Base-by-base conservation (phyloP, 352 stramenopile genomes). In the Achlya hypogyna region DNA sequence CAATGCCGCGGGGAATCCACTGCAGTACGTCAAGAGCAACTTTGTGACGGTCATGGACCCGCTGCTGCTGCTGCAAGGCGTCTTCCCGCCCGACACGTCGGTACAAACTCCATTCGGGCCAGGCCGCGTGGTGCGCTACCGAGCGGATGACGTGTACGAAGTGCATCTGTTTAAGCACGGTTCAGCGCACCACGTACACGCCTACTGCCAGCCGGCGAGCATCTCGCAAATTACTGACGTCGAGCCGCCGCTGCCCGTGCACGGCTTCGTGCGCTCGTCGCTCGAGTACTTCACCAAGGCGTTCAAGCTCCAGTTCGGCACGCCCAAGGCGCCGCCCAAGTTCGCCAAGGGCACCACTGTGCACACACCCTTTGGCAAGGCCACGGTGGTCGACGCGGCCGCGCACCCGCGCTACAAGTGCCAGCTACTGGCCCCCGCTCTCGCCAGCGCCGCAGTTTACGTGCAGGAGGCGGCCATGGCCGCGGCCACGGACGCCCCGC, bases 21-120 rank as follows among this genome's bases (percentile, higher is more conserved):
- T 27, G 6, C 31, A 29, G 29, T 58, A 40, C 27, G 60, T 67
- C 40, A 49, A 49, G 12, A 58, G 42, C 3, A 67, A 49, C 51
- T 58, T 67, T 28, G 60, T 67, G 23, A 58, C 42, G 29, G 51
- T 8, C 34, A 67, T 67, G 47, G 60, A 67, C 27, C 60, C 60
- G 6, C 40, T 67, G 2, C 23, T 58, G 40, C 60, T 67, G 0
- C 20, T 49, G 10, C 40, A 67, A 67, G 60, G 60, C 10, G 56
- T 86, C 5, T 88, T 82, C 65, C 73, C 71, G 8, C 69, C 83
- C 10, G 77, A 78, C 10, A 71, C 81, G 16, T 74, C 77, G 27
- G 82, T 94, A 28, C 76, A 91, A 40, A 89, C 86, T 1, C 84
- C 86, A 1, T 94, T 93, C 68, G 86, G 86, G 1, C 79, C 78